These are phyloP conservation scores for Penicillium brasilianum DNA, from an alignment of 2,329 filamentous ascomycete species.

Conservation along the genomic window DNA sequence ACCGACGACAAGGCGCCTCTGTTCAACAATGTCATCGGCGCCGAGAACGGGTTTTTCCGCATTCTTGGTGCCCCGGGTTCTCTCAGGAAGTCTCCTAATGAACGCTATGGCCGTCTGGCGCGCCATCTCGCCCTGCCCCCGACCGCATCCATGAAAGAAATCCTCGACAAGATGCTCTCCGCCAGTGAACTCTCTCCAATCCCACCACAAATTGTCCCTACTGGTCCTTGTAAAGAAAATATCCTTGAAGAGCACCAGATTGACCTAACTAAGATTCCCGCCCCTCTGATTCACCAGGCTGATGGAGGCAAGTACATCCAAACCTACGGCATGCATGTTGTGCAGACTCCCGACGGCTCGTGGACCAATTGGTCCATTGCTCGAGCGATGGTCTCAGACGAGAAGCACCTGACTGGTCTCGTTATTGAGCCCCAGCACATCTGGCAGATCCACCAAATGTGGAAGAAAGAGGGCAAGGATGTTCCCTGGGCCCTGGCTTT, in stretches of 20 bases:
- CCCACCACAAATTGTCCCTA: slow-evolving; percentile 38
- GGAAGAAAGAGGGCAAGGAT: slow-evolving; percentile 28
- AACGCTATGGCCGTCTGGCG: slow-evolving; percentile 49
- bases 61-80: slow-evolving; percentile 54
- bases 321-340: slow-evolving; percentile 57
- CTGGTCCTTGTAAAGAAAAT: slow-evolving; percentile 53
- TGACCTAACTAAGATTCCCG: slow-evolving; percentile 51
- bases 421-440: slow-evolving; percentile 56
- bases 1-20: slow-evolving; percentile 55
- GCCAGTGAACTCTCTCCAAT: slow-evolving; percentile 43
- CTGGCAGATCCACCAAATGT: slow-evolving; percentile 53
- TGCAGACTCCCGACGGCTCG: slow-evolving; percentile 51
- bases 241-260: slow-evolving; percentile 46
- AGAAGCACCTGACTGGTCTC: slow-evolving; percentile 48
- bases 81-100: slow-evolving; percentile 45
- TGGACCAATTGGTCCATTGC: slow-evolving; percentile 53
- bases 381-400: slow-evolving; percentile 54
- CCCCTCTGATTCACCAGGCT: slow-evolving; percentile 49
- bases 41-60: slow-evolving; percentile 52
- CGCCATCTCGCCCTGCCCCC: slow-evolving; percentile 50
- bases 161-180: slow-evolving; percentile 50
- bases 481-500: slow-evolving; percentile 39
- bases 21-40: slow-evolving; percentile 58
- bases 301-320: slow-evolving; percentile 59
- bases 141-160: slow-evolving; percentile 44